Evolutionary conservation across 306 rosid genomes (phyloP).

Genomic region (Casuarina equisetifolia): DNA sequence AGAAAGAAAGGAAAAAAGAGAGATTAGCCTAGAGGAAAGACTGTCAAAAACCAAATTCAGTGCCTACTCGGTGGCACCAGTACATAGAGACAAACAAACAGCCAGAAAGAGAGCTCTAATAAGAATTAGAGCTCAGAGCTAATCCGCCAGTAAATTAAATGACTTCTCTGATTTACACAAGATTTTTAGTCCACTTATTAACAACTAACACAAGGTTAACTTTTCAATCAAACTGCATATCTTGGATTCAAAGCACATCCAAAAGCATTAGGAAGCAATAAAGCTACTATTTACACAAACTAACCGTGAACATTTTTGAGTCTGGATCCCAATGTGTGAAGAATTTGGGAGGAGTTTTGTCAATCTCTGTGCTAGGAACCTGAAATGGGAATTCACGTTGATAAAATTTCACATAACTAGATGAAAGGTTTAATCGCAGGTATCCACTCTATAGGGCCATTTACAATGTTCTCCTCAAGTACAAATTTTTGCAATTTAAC

Average conservation of each 20-base stretch:
- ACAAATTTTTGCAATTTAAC: neutral
- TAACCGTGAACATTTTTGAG: slow-evolving; percentile 93
- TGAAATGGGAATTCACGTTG: slow-evolving; percentile 29
- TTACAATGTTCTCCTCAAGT: neutral
- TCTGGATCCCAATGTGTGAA: slow-evolving; percentile 99
- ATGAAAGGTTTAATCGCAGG: neutral
- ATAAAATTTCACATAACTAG: slow-evolving; percentile 7
- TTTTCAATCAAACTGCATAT: neutral
- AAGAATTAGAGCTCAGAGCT: neutral
- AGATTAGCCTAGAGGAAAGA: neutral
- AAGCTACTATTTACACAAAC: slow-evolving; percentile 25
- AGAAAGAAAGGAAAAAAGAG: too few species aligned
- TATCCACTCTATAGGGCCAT: neutral
- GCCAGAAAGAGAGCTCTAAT: neutral
- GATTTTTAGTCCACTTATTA: neutral
- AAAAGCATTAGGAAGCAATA: neutral
- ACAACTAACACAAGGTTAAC: neutral
- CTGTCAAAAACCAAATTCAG: neutral
- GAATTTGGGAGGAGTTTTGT: slow-evolving; percentile 86
- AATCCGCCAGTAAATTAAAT: neutral
- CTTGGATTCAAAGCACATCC: neutral
- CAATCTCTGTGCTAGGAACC: slow-evolving; percentile 98
- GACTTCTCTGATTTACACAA: neutral
- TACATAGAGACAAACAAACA: neutral
- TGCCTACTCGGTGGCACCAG: neutral